phyloP scores from a whole-genome alignment of 2,329 filamentous ascomycete species.

The Penicillium sp. region DNA sequence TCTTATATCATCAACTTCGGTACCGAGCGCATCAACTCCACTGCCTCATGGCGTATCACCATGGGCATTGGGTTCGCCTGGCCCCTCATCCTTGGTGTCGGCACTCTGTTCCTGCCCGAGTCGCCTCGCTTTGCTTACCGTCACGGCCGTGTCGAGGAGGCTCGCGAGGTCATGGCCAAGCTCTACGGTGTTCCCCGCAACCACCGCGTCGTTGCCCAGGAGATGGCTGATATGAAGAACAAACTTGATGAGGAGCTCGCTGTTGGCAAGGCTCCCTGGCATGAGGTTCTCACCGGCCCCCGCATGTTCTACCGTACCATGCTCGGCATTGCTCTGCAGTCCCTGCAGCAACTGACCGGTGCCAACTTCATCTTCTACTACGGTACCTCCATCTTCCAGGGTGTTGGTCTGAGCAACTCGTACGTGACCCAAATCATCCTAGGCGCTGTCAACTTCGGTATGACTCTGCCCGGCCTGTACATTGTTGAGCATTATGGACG shows the following conservation, averaged over 20 bases:
- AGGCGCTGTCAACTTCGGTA: constrained; percentile 67
- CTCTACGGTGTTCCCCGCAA: constrained; percentile 59
- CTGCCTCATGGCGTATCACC: constrained; percentile 51
- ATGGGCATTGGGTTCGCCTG: constrained; percentile 63
- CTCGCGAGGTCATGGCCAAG: constrained; percentile 55
- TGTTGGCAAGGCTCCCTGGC: constrained; percentile 43
- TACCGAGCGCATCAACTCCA: constrained; percentile 45
- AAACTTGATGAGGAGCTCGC: constrained; percentile 60
- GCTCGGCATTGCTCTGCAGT: constrained; percentile 50
- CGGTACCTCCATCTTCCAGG: constrained; percentile 63
- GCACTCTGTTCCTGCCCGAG: constrained; percentile 60
- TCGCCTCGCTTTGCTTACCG: constrained; percentile 62
- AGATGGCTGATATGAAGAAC: constrained; percentile 60
- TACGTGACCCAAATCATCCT: constrained; percentile 70
- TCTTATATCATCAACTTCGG: constrained; percentile 54
- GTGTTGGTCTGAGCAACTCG: constrained; percentile 66
- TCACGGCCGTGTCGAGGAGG: constrained; percentile 54
- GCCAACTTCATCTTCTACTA: constrained; percentile 57
- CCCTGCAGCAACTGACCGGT: constrained; percentile 52
- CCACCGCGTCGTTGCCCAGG: constrained; percentile 57
- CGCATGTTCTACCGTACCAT: constrained; percentile 51
- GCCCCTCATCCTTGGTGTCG: constrained; percentile 56
- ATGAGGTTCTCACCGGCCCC: constrained; percentile 51
- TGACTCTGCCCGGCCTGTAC: constrained; percentile 68
- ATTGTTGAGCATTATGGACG: constrained; percentile 71